Evolutionary conservation across 2,329 filamentous ascomycete genomes (phyloP).

Genomic region (Chaetomiaceae sp.): DNA sequence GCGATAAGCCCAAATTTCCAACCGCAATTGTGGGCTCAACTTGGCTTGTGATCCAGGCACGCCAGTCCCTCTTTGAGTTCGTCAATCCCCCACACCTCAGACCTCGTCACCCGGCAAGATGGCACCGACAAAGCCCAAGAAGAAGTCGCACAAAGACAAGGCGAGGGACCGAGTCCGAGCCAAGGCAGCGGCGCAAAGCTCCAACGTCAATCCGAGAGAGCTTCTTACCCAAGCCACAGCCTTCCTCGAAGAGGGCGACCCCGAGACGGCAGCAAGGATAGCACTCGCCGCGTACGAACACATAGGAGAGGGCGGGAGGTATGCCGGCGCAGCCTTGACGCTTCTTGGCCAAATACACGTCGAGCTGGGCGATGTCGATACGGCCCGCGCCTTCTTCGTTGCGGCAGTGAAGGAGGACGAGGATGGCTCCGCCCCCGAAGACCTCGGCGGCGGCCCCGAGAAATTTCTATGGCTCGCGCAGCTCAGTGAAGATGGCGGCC

Average conservation of each 20-base stretch:
- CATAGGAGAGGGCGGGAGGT: slow-evolving; percentile 44
- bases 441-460: slow-evolving; percentile 76
- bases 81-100: not conserved
- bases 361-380: slow-evolving; percentile 75
- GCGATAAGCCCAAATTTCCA: slow-evolving; percentile 20
- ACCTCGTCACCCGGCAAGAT: slow-evolving; percentile 10
- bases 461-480: slow-evolving; percentile 96
- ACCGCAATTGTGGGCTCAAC: not conserved
- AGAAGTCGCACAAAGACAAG: slow-evolving; percentile 23
- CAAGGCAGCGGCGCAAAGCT: slow-evolving; percentile 16
- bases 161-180: slow-evolving; percentile 22
- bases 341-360: slow-evolving; percentile 77
- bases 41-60: not conserved
- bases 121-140: slow-evolving; percentile 27
- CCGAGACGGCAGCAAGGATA: slow-evolving; percentile 26
- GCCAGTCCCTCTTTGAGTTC: not conserved
- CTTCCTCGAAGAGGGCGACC: slow-evolving; percentile 34
- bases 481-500: slow-evolving; percentile 67
- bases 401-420: slow-evolving; percentile 72
- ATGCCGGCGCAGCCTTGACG: slow-evolving; percentile 61
- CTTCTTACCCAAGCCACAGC: slow-evolving; percentile 32
- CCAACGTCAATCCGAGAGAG: slow-evolving; percentile 25
- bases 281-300: slow-evolving; percentile 42
- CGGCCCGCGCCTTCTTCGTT: slow-evolving; percentile 67
- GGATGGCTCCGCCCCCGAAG: slow-evolving; percentile 65